These are phyloP conservation scores for Aspergillus jensenii DNA, from an alignment of 2,329 filamentous ascomycete species.

Conservation along the genomic window DNA sequence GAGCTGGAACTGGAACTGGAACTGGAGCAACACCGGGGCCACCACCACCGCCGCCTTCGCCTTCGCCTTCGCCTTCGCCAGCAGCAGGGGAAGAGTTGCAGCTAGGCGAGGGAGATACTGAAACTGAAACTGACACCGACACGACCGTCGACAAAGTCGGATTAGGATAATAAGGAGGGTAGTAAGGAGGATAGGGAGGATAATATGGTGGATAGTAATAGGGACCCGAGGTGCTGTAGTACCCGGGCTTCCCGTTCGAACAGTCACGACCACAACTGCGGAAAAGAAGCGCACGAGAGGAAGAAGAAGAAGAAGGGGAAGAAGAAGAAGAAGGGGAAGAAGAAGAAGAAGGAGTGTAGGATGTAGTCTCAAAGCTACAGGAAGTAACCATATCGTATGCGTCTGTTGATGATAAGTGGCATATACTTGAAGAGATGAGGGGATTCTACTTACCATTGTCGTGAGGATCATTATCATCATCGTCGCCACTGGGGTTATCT, in stretches of 20 bases:
- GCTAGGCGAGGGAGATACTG: neutral
- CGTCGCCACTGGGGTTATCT: constrained; percentile 14
- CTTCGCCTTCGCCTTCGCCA: too few relatives aligned
- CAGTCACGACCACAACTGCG: too few relatives aligned
- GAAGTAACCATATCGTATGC: constrained; percentile 31
- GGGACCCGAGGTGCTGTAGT: neutral
- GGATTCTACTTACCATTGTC: constrained; percentile 26
- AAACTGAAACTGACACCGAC: neutral
- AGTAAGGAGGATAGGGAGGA: neutral
- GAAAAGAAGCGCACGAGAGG: too few relatives aligned
- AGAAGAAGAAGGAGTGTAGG: constrained; percentile 19
- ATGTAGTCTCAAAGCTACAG: constrained; percentile 29
- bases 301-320: too few relatives aligned
- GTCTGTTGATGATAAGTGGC: constrained; percentile 15
- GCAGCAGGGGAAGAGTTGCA: neutral
- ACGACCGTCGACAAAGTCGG: neutral
- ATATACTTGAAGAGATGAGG: too few relatives aligned
- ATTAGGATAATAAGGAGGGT: neutral
- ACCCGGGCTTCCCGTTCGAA: neutral
- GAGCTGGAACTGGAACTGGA: too few relatives aligned
- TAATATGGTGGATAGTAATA: neutral
- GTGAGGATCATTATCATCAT: constrained; percentile 21
- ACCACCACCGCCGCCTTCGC: too few relatives aligned
- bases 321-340: neutral
- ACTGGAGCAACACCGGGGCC: too few relatives aligned